phyloP scores from a whole-genome alignment of 768 basidiomycete genomes.

The Lentinula lateritia region DNA sequence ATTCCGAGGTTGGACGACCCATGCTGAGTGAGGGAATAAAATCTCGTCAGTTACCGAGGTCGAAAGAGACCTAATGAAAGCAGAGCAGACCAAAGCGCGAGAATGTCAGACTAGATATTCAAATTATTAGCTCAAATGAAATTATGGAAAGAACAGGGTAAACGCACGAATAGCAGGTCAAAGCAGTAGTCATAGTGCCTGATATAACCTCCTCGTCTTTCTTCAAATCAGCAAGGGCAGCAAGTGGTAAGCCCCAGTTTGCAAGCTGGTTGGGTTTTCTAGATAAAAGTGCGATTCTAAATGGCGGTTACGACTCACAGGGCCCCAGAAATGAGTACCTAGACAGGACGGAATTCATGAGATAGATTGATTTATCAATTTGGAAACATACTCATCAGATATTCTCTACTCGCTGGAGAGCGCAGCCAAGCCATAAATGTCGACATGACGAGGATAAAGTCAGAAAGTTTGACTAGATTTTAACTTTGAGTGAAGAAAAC shows the following conservation, averaged over 20 bases:
- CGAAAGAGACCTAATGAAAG: not conserved
- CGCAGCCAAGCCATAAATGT: conserved; percentile 86
- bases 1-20: conserved; percentile 94
- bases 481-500: not conserved
- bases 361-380: not conserved
- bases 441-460: conserved; percentile 36
- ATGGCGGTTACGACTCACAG: conserved; percentile 49
- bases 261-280: conserved; percentile 58
- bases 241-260: conserved; percentile 97
- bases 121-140: conserved; percentile 5
- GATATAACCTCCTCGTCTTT: conserved; percentile 98
- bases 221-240: conserved; percentile 83
- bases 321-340: conserved; percentile 99
- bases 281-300: not conserved
- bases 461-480: not conserved
- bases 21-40: conserved; percentile 52
- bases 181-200: conserved; percentile 91
- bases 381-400: conserved; percentile 82
- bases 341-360: conserved; percentile 8
- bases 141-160: conserved; percentile 5
- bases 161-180: conserved; percentile 91
- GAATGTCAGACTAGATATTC: conserved; percentile 60
- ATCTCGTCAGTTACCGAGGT: conserved; percentile 1
- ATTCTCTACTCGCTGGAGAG: conserved; percentile 86
- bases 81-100: conserved; percentile 81